phyloP scores from a whole-genome alignment of 176 grass and related monocot species.

The Musa beccarii region DNA sequence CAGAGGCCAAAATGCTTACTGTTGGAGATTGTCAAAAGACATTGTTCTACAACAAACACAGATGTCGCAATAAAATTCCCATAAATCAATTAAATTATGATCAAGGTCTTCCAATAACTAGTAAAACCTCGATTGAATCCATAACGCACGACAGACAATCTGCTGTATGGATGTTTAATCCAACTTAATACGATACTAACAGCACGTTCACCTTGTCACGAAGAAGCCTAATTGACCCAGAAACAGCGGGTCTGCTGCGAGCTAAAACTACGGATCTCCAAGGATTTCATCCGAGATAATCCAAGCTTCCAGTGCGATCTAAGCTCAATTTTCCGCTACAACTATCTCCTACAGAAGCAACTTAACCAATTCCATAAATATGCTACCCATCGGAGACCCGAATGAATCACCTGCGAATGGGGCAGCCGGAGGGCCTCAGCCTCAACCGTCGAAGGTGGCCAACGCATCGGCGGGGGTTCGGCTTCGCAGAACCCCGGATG shows the following conservation, averaged over 20 bases:
- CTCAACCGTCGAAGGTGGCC: background rate
- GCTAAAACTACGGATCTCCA: too few relatives aligned
- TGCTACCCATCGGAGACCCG: too few relatives aligned
- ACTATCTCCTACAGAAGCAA: too few relatives aligned
- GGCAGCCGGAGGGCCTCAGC: background rate
- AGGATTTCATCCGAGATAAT: background rate
- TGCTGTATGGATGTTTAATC: background rate
- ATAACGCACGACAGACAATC: background rate
- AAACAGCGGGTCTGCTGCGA: too few relatives aligned
- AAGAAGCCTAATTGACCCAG: too few relatives aligned
- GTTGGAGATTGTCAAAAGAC: too few relatives aligned
- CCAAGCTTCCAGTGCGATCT: background rate
- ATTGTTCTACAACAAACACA: too few relatives aligned
- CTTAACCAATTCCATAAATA: too few relatives aligned
- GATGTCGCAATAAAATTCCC: too few relatives aligned
- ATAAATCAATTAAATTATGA: background rate
- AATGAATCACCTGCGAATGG: constrained; percentile 6
- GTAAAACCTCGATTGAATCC: background rate
- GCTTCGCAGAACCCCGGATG: background rate
- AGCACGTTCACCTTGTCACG: too few relatives aligned
- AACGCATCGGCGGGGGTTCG: background rate
- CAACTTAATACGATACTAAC: background rate
- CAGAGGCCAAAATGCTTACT: too few relatives aligned
- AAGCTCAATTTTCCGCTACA: background rate
- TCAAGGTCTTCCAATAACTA: background rate